phyloP scores from a whole-genome alignment of 1,284 basidiomycete genomes.

The Blastosporella zonata region DNA sequence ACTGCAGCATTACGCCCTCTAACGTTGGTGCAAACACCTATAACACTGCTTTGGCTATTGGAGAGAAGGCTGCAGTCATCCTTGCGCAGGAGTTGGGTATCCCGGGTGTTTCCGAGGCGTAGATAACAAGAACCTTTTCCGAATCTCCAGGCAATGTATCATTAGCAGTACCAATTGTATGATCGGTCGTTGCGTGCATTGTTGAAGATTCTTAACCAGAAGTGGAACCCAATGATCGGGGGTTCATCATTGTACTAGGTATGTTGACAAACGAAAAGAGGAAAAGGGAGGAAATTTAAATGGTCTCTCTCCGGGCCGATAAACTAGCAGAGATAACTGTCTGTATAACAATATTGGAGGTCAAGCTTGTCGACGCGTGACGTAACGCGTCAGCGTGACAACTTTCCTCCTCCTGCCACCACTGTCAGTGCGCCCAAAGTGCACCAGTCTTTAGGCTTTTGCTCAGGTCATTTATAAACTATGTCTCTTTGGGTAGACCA shows the following conservation, averaged over 20 bases:
- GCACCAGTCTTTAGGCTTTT: background rate
- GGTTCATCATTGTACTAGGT: no score
- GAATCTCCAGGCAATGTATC: background rate
- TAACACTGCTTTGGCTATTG: constrained; percentile 45
- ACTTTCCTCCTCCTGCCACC: background rate
- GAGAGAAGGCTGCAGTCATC: constrained; percentile 47
- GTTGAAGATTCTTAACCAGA: no score
- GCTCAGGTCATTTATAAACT: background rate
- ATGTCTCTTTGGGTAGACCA: constrained; percentile 94
- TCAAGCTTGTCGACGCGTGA: constrained; percentile 19
- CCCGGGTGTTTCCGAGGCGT: constrained; percentile 19
- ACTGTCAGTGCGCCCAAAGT: background rate
- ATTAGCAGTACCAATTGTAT: no score
- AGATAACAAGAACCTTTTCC: background rate
- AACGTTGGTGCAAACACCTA: constrained; percentile 53
- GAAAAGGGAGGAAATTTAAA: no score
- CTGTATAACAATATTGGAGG: no score
- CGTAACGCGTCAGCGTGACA: constrained; percentile 20
- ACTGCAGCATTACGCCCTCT: constrained; percentile 42
- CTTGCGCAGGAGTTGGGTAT: constrained; percentile 44
- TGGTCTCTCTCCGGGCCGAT: no score
- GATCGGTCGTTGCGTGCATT: no score
- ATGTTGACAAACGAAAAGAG: no score
- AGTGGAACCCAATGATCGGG: no score
- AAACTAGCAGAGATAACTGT: no score